Evolutionary conservation across 2,329 filamentous ascomycete genomes (phyloP), one percentile per base, ranked within the genome.

Genomic region (Onygena corvina): DNA sequence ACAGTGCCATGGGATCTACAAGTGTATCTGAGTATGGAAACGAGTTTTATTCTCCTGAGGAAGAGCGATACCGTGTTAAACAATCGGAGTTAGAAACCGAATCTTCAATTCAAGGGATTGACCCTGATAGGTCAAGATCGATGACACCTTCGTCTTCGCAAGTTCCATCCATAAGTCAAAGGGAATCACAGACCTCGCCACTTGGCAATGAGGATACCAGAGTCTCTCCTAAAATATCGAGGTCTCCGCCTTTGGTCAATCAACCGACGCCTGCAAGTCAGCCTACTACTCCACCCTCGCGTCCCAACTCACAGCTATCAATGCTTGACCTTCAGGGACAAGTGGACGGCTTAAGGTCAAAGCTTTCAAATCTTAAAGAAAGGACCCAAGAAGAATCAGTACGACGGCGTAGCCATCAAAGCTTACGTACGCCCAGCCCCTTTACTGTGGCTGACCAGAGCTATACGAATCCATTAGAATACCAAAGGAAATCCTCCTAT

Each of bases 311-410:
- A 0, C 80, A 80, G n/a, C 75, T 81, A 11, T 81, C 85, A 59
- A 79, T 86, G 60, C 79, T 82, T 6, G 77, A 80, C 59, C 71
- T 94, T 36, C 86, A 86, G 52, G 83, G 87, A 56, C 87, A 94
- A 62, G 86, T 94, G 77, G 81, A 84, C 50, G 86, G 84, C 48
- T 72, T 94, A 42, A 89, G 88, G 61, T 86, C 84, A 52, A 86
- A 87, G 59, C 88, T 94, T 30, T 89, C 86, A 1, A 83, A 74
- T 12, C 66, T 94, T 35, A 83, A 85, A 57, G 80, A 88, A 54
- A 82, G 86, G 58, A 84, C 86, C 0, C 78, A 84, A 16, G 84
- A 84, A 51, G 88, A 94, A 57, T 87, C 77, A 57, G 65, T 93
- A 58, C 81, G 85, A 59, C 77, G 88, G 46, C 77, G 81, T 49